Conservation (phyloP, 2,329 filamentous ascomycete genomes). For the Peltaster fructicola region DNA sequence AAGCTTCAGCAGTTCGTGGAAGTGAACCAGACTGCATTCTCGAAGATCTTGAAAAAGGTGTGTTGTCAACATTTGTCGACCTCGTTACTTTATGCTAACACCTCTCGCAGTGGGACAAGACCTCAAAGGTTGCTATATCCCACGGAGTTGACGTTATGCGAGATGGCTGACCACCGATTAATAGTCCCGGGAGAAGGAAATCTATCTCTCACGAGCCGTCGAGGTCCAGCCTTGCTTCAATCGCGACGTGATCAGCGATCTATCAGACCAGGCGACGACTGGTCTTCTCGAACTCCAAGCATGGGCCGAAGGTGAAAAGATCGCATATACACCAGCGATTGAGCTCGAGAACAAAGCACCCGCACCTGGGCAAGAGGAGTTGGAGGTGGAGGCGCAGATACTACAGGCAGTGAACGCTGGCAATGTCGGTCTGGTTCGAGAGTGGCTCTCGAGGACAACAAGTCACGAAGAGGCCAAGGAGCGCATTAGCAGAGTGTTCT, state of each 20-base stretch:
- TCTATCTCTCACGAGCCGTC: conserved; percentile 87
- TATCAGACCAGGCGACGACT: conserved; percentile 95
- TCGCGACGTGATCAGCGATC: conserved; percentile 83
- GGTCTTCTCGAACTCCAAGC: conserved; percentile 85
- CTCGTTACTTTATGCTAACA: conserved; percentile 9
- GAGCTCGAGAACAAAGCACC: conserved; percentile 19
- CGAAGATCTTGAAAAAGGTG: conserved; percentile 93
- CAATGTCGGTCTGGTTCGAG: conserved; percentile 58
- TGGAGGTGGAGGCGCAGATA: conserved; percentile 75
- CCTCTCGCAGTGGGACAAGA: conserved; percentile 73
- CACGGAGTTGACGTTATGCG: conserved; percentile 5
- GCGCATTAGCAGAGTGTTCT: conserved; percentile 73
- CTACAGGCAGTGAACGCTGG: conserved; percentile 73
- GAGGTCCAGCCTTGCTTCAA: conserved; percentile 99
- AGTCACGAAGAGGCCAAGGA: conserved; percentile 47
- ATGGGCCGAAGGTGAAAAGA: conserved; percentile 91
- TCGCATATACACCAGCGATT: conserved; percentile 39
- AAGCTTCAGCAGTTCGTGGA: conserved; percentile 96
- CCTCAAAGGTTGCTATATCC: conserved; percentile 52
- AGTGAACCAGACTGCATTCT: conserved; percentile 93
- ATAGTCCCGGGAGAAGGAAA: conserved; percentile 86
- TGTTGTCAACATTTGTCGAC: too few species aligned
- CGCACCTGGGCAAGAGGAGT: conserved; percentile 54
- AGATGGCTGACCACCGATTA: conserved; percentile 10
- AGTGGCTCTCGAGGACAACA: conserved; percentile 58